Base-by-base conservation (phyloP, 192 early-diverging fungal genomes). In the Backusella luteola region DNA sequence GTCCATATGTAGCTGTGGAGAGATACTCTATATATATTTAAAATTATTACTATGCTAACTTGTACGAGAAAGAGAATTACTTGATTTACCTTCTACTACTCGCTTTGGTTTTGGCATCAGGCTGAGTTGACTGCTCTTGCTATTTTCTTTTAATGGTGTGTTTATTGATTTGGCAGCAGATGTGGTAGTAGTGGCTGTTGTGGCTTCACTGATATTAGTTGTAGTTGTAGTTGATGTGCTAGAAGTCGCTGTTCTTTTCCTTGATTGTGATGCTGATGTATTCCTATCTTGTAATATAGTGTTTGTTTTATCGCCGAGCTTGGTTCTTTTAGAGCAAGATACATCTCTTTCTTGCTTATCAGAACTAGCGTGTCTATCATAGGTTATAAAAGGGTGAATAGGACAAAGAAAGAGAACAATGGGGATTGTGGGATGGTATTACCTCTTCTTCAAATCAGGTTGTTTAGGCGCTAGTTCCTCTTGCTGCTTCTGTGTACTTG, bases 381-480 rank as follows among this genome's bases (percentile, higher is more conserved):
- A 63, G 26, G 56, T 59, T 59, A 59, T 59, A 59, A 59, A 59
- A 26, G 23, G 15, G 53, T 59, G 53, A 59, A 59, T 59, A 59
- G 21, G 23, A 59, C 21, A 26, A 59, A 59, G 23, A 4, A 44
- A 53, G 52, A 21, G 52, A 2, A n/a, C 6, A 53, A 53, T 8
- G n/a, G 52, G 52, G 7, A 7, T 53, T n/a, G 17, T 4, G n/a
- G 7, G 9, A 21, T 23, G 26, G 26, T 1, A 63, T 63, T 63
- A 63, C 56, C 56, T 63, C 26, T 63, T 63, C 12, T 63, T 63
- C 12, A 63, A 63, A 63, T 63, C 56, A 29, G 23, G 8, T 2
- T 29, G 26, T 63, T 9, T 8, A 63, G 56, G 26, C 4, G 8
- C 23, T 63, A 63, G 26, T 5, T 63, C 11, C 2, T 3, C 32